A percentile compares a stretch with the other conserved stretches of the same genome.
phyloP scores from a whole-genome alignment of 2,329 filamentous ascomycete genomes.

The Aspergillus viridinutans region DNA sequence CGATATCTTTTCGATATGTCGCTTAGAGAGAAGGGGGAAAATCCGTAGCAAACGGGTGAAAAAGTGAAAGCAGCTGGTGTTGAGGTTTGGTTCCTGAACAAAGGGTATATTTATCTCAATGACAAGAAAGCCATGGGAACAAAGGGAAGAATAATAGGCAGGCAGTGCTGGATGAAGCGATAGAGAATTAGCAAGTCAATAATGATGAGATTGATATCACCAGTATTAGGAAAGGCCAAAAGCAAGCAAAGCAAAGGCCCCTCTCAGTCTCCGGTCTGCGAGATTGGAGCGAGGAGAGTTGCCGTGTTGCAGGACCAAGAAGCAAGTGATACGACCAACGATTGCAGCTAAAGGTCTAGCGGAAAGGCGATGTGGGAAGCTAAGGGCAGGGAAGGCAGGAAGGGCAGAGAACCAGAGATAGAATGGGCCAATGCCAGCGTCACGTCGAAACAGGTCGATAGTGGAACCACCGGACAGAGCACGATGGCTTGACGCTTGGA shows the following conservation, averaged over 20 bases:
- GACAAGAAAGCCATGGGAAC: conserved; percentile 2
- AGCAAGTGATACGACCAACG: conserved; percentile 13
- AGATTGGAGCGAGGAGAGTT: conserved; percentile 18
- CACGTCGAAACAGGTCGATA: conserved; percentile 18
- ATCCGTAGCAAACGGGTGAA: not conserved
- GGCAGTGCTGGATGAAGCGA: conserved; percentile 9
- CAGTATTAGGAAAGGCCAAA: conserved; percentile 4
- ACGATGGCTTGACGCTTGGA: conserved; percentile 28
- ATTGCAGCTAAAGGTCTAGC: conserved; percentile 13
- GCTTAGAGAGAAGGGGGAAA: not conserved
- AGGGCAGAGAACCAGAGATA: conserved; percentile 16
- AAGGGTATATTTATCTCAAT: not conserved
- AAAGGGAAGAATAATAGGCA: conserved; percentile 12
- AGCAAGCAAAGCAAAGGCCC: conserved; percentile 10
- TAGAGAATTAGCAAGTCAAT: conserved; percentile 8
- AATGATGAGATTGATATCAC: conserved; percentile 14
- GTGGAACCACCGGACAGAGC: conserved; percentile 20
- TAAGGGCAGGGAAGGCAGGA: conserved; percentile 14
- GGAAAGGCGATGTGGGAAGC: conserved; percentile 12
- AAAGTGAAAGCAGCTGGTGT: not conserved
- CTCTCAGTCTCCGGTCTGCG: conserved; percentile 12
- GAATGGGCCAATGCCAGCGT: conserved; percentile 27
- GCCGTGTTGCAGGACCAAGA: conserved; percentile 17
- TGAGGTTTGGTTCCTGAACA: not conserved
- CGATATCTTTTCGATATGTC: not conserved